Conservation (phyloP, 345 rosid species). For the Brassica incana region DNA sequence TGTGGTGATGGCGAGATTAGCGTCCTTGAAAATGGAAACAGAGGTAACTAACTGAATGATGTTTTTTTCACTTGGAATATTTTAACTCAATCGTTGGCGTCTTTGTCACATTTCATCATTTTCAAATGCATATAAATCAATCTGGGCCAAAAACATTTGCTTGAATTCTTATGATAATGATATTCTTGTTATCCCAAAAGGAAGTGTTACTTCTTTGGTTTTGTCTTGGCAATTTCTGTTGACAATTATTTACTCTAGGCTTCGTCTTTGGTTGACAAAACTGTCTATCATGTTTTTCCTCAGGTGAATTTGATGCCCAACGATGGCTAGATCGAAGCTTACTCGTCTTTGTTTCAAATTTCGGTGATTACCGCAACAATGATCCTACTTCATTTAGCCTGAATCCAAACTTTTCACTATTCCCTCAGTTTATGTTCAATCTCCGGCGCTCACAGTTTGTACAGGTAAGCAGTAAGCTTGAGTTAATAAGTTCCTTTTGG, state of each 20-base stretch:
- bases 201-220: not conserved
- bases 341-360: conserved; percentile 91
- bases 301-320: conserved; percentile 99
- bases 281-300: conserved; percentile 13
- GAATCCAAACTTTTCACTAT: conserved; percentile 81
- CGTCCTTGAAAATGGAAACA: too few species aligned
- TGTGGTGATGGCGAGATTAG: too few species aligned
- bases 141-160: too few species aligned
- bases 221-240: not conserved
- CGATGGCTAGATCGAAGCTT: conserved; percentile 93
- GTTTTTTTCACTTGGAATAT: too few species aligned
- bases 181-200: not conserved
- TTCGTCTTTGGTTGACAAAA: conserved; percentile 6
- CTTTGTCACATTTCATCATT: too few species aligned
- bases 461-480: conserved; percentile 52
- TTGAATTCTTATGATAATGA: not conserved
- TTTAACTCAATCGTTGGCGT: too few species aligned
- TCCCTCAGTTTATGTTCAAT: conserved; percentile 96
- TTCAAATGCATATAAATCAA: not conserved
- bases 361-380: conserved; percentile 92
- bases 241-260: not conserved
- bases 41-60: not conserved
- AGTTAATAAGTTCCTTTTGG: not conserved
- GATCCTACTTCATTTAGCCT: conserved; percentile 92
- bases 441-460: conserved; percentile 93